Percentiles rank a stretch among this genome's conserved stretches.
These are phyloP conservation scores for Mortierella alpina DNA, from an alignment of 192 early-diverging fungal species.

Conservation along the genomic window DNA sequence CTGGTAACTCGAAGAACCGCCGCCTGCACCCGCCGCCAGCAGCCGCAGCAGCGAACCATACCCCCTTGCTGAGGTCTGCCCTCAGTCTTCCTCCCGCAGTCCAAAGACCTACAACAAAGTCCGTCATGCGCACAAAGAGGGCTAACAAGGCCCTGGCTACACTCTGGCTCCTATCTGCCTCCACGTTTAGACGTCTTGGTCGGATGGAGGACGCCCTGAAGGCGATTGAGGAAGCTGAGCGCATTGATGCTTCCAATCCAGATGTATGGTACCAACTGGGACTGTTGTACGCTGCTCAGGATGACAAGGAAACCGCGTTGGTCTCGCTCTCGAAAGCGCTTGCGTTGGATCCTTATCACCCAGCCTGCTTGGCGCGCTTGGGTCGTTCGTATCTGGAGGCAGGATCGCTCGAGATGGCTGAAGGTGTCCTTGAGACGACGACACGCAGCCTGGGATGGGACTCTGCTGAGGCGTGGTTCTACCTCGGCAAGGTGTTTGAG, in stretches of 20 bases:
- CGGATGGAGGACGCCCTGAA: slow-evolving; percentile 65
- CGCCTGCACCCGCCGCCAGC: slow-evolving; percentile 56
- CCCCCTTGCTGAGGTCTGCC: slow-evolving; percentile 33
- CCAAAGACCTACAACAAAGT: slow-evolving; percentile 46
- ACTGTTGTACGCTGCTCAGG: slow-evolving; percentile 50
- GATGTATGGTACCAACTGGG: slow-evolving; percentile 69
- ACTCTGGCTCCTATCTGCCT: slow-evolving; percentile 68
- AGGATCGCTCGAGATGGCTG: slow-evolving; percentile 61
- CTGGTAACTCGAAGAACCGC: slow-evolving; percentile 22
- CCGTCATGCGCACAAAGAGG: slow-evolving; percentile 53
- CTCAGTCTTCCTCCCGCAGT: slow-evolving; percentile 41
- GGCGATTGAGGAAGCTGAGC: slow-evolving; percentile 68
- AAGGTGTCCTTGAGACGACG: slow-evolving; percentile 61
- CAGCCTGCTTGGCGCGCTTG: slow-evolving; percentile 56
- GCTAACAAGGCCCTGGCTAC: slow-evolving; percentile 57
- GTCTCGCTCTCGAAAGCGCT: slow-evolving; percentile 64
- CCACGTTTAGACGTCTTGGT: slow-evolving; percentile 58
- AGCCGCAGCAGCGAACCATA: slow-evolving; percentile 9
- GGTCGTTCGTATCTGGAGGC: slow-evolving; percentile 58
- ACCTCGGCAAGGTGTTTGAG: slow-evolving; percentile 61
- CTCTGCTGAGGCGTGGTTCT: slow-evolving; percentile 72
- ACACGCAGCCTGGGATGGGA: slow-evolving; percentile 70
- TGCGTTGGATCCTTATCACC: slow-evolving; percentile 54
- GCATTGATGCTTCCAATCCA: slow-evolving; percentile 57
- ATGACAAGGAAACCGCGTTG: slow-evolving; percentile 51